Conservation (phyloP, 306 rosid species). For the Sicyos baderoa region DNA sequence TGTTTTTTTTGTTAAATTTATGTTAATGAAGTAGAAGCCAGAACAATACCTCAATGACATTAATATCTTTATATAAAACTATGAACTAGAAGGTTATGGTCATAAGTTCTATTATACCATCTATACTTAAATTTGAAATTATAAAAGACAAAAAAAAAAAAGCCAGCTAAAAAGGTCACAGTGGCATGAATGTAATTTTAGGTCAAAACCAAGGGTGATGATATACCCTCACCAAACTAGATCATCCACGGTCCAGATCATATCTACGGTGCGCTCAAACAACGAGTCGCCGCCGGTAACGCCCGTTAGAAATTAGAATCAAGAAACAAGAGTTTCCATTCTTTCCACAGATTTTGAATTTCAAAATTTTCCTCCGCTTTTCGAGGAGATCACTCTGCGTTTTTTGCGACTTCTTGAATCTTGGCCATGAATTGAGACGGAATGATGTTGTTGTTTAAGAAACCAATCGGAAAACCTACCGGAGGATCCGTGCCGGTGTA, state of each 20-base stretch:
- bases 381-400: background rate
- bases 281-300: slow-evolving; percentile 12
- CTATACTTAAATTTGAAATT: too few relatives aligned
- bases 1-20: too few relatives aligned
- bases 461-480: slow-evolving; percentile 30
- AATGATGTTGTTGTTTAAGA: slow-evolving; percentile 44
- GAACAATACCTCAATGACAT: too few relatives aligned
- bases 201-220: background rate
- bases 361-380: background rate
- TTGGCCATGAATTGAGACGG: slow-evolving; percentile 11
- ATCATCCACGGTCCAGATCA: slow-evolving; percentile 14
- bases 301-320: slow-evolving; percentile 12
- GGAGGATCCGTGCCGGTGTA: slow-evolving; percentile 75
- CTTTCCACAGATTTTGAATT: background rate
- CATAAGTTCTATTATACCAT: too few relatives aligned
- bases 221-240: background rate
- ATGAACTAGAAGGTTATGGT: too few relatives aligned
- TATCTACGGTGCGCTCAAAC: background rate
- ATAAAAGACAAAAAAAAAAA: too few relatives aligned
- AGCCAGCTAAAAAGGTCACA: too few relatives aligned
- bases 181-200: background rate
- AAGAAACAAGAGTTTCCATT: slow-evolving; percentile 2
- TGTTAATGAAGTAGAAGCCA: too few relatives aligned
- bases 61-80: too few relatives aligned
- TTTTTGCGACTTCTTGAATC: background rate